Conservation (phyloP, 1,139 yeast species). For the Arxiozyma telluris region DNA sequence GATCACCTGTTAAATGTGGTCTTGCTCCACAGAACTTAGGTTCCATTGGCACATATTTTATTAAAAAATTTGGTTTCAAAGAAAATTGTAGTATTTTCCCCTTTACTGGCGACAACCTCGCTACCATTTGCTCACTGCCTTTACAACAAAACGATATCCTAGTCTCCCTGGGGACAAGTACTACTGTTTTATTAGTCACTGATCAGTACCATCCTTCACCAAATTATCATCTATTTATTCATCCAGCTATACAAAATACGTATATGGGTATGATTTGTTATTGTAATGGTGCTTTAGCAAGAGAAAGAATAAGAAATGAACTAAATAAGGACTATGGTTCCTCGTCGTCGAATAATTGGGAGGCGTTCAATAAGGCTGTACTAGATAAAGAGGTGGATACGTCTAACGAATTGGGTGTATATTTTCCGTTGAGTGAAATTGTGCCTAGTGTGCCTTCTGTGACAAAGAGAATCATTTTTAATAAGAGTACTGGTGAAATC, state of each 20-base stretch:
- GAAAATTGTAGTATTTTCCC: conserved; percentile 49
- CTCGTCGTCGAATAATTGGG: conserved; percentile 42
- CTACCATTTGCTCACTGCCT: conserved; percentile 79
- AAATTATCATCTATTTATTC: conserved; percentile 76
- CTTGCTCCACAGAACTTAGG: conserved; percentile 35
- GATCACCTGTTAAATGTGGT: conserved; percentile 22
- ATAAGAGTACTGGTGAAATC: conserved; percentile 26
- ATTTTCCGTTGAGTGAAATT: conserved; percentile 82
- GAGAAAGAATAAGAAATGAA: conserved; percentile 64
- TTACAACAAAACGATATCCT: conserved; percentile 66
- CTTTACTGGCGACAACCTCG: conserved; percentile 87
- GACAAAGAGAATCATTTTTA: conserved; percentile 43
- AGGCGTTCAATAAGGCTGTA: conserved; percentile 50
- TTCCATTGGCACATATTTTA: conserved; percentile 49
- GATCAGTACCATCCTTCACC: conserved; percentile 71
- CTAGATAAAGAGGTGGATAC: conserved; percentile 18
- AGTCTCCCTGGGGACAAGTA: conserved; percentile 80
- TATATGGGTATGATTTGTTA: conserved; percentile 96
- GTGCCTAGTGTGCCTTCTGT: conserved; percentile 65
- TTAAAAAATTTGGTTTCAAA: conserved; percentile 52
- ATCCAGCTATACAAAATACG: conserved; percentile 66
- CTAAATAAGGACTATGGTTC: conserved; percentile 35
- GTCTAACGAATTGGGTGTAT: conserved; percentile 56
- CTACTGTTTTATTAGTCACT: conserved; percentile 76
- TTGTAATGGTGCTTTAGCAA: conserved; percentile 82